Base-by-base conservation (phyloP, 192 early-diverging fungal species). In the Coemansia sp. region DNA sequence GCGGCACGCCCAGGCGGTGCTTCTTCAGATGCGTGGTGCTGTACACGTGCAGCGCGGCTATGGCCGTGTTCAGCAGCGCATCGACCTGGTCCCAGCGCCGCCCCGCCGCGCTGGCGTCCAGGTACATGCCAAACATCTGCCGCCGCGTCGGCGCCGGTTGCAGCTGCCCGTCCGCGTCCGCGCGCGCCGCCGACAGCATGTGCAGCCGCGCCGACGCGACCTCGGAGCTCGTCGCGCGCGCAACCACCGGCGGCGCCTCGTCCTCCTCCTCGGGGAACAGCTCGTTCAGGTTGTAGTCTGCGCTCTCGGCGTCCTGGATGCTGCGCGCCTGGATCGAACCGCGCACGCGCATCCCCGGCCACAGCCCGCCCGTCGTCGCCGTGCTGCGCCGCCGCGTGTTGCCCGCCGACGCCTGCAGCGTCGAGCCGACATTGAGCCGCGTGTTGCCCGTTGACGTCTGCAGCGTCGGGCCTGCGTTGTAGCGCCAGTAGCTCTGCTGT, bases 1-100 rank as follows among this genome's bases (percentile, higher is more conserved):
- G 46, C 6, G 86, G 87, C 24, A 87, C 81, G 53, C 33, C 59
- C 68, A 72, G 45, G 18, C 54, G 58, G 11, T 22, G 61, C 57
- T 40, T 54, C 23, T 52, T 56, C 2, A 86, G 59, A 52, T 78
- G 80, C 64, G 69, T 70, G 25, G 84, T 86, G 56, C 75, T 82
- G 64, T 67, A 68, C 49, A 88, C 73, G 58, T 87, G 84, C 42
- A 81, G 52, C 0, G 51, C 54, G 3, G 71, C 79, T 40, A 88
- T 80, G 1, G 63, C 62, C 1, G 71, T 42, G 44, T 85, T 83
- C 22, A 86, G 31, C 16, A 70, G 30, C 1, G 77, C 78, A 46
- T 88, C 86, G 14, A 87, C 47, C 50, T 82, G 73, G 69, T 88
- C 85, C 86, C 86, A 87, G 22, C 65, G 56, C 19, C 84, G 58